phyloP scores from a whole-genome alignment of 2,329 filamentous ascomycete species.

The Endoconidiophora laricicola region DNA sequence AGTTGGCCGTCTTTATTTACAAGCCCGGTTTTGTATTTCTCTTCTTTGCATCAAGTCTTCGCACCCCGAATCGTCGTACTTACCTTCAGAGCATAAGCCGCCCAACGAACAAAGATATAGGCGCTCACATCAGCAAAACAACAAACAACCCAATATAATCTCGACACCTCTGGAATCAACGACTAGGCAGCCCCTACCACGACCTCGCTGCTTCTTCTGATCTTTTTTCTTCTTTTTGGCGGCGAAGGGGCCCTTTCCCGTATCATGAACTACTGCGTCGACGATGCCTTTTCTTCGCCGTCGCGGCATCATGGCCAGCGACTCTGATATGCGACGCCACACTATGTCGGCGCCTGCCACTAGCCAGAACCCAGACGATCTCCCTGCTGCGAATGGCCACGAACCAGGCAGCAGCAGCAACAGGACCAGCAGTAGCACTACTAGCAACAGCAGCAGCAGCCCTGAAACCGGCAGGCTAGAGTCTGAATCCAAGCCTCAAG shows the following conservation, averaged over 20 bases:
- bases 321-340: conserved; percentile 40
- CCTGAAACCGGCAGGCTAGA: background rate
- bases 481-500: background rate
- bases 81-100: too few species aligned
- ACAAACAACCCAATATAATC: background rate
- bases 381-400: background rate
- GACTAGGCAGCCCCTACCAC: background rate
- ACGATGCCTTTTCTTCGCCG: conserved; percentile 45
- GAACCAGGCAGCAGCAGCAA: conserved; percentile 1
- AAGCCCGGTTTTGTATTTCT: background rate
- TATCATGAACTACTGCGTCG: conserved; percentile 24
- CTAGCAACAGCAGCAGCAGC: background rate
- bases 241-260: background rate
- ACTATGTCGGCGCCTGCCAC: conserved; percentile 21
- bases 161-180: background rate
- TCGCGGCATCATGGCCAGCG: conserved; percentile 42
- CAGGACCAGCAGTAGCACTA: conserved; percentile 4
- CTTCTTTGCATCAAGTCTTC: background rate
- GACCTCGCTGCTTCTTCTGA: background rate
- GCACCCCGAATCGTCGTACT: too few species aligned
- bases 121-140: background rate
- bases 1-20: background rate
- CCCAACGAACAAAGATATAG: too few species aligned
- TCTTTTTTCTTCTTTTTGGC: background rate
- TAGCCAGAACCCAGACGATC: conserved; percentile 14